These are phyloP conservation scores for Ceratopteris richardii DNA, from an alignment of 75 land plant species.

Conservation along the genomic window DNA sequence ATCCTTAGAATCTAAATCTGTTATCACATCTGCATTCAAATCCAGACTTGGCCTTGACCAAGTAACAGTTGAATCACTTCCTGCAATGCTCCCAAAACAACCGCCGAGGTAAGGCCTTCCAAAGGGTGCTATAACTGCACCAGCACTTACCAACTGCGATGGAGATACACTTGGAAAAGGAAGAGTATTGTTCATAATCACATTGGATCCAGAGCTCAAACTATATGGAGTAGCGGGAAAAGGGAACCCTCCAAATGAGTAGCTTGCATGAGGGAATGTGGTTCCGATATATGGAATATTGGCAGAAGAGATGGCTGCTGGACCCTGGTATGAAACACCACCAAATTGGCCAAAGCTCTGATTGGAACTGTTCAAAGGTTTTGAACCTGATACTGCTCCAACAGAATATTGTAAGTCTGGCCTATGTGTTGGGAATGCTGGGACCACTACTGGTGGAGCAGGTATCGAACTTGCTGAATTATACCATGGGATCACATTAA, in stretches of 20 bases:
- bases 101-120: conserved; percentile 37
- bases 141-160: conserved; percentile 12
- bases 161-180: conserved; percentile 17
- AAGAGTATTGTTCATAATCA: background rate
- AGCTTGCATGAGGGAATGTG: conserved; percentile 9
- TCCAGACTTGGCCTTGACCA: conserved; percentile 52
- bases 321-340: conserved; percentile 13
- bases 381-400: conserved; percentile 14
- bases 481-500: conserved; percentile 25
- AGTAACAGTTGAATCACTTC: conserved; percentile 18
- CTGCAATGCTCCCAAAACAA: conserved; percentile 15
- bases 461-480: conserved; percentile 11
- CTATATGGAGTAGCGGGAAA: background rate
- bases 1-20: conserved; percentile 19
- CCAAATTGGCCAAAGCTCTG: conserved; percentile 13
- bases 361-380: background rate
- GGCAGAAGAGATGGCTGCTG: conserved; percentile 11
- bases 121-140: conserved; percentile 8
- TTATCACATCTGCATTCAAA: conserved; percentile 47
- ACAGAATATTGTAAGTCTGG: conserved; percentile 7
- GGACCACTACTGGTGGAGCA: conserved; percentile 12
- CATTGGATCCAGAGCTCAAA: background rate
- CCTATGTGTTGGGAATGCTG: conserved; percentile 17
- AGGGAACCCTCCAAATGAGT: conserved; percentile 2
- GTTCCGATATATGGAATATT: conserved; percentile 9